Conservation (phyloP, 768 basidiomycete genomes). For the Tylopilus felleus region DNA sequence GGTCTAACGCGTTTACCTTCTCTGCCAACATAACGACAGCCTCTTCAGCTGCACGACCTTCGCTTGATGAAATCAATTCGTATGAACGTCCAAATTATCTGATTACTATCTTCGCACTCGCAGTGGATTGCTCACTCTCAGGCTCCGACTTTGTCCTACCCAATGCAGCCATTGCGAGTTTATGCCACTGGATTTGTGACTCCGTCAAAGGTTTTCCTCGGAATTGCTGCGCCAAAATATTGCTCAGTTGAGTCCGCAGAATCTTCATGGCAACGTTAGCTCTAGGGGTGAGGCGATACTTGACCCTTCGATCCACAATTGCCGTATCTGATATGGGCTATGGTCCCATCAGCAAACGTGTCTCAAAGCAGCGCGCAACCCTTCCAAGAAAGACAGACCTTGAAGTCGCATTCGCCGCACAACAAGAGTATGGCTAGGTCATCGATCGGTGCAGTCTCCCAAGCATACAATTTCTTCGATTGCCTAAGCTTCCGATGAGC, state of each 20-base stretch:
- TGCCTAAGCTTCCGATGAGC: slow-evolving; percentile 53
- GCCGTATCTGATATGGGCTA: slow-evolving; percentile 72
- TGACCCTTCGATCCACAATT: slow-evolving; percentile 83
- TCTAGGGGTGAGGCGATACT: slow-evolving; percentile 66
- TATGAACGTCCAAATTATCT: slow-evolving; percentile 9
- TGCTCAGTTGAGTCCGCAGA: slow-evolving; percentile 61
- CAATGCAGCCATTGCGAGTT: slow-evolving; percentile 60
- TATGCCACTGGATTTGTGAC: slow-evolving; percentile 69
- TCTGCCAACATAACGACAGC: not conserved
- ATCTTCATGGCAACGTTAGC: slow-evolving; percentile 76
- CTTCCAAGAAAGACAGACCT: slow-evolving; percentile 42
- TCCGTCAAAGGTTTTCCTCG: slow-evolving; percentile 56
- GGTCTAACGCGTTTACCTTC: not conserved
- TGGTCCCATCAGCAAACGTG: slow-evolving; percentile 3
- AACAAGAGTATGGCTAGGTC: slow-evolving; percentile 77
- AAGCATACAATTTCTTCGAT: slow-evolving; percentile 87
- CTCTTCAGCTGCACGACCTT: not conserved
- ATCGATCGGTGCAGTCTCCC: slow-evolving; percentile 91
- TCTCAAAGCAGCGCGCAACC: not conserved
- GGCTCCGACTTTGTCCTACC: slow-evolving; percentile 46
- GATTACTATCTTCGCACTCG: slow-evolving; percentile 13
- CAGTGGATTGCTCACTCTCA: slow-evolving; percentile 16
- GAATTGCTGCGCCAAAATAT: slow-evolving; percentile 63
- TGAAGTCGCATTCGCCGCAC: slow-evolving; percentile 90
- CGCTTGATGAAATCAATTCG: not conserved